Evolutionary conservation across 345 rosid genomes (phyloP).

Genomic region (Eucalyptus sideroxylon): DNA sequence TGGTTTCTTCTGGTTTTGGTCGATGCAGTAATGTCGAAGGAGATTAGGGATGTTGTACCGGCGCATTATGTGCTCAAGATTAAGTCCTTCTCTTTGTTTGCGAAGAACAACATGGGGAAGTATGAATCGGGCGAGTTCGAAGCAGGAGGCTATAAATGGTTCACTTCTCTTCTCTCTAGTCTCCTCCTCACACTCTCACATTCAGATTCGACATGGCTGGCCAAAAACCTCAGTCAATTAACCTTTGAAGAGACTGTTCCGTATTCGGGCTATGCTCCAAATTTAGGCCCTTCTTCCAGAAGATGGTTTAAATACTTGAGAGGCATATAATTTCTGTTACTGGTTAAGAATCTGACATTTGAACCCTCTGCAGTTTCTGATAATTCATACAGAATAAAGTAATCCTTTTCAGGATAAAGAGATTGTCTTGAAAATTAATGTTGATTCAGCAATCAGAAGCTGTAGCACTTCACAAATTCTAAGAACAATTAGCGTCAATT

Average conservation of each 20-base stretch:
- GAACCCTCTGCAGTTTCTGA: neutral
- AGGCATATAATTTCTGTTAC: neutral
- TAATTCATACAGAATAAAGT: neutral
- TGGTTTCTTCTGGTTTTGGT: neutral
- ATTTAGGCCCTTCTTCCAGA: neutral
- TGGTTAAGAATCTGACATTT: neutral
- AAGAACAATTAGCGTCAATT: neutral
- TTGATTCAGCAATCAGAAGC: too few species aligned
- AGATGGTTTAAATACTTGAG: neutral
- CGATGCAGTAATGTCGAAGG: neutral
- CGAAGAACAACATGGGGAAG: neutral
- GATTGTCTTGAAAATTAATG: too few species aligned
- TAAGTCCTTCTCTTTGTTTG: neutral
- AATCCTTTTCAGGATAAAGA: neutral
- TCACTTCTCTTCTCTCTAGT: neutral
- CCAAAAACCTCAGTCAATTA: neutral
- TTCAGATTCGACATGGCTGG: neutral
- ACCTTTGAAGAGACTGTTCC: neutral
- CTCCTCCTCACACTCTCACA: neutral
- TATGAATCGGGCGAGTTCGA: neutral
- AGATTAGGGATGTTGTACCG: neutral
- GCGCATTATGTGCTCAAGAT: neutral
- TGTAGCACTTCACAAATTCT: neutral
- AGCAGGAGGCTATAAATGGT: neutral
- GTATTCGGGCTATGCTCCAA: neutral